A percentile compares a stretch with the other conserved stretches of the same genome.
These are phyloP conservation scores for Linum lewisii DNA, from an alignment of 345 rosid genomes.

Conservation along the genomic window DNA sequence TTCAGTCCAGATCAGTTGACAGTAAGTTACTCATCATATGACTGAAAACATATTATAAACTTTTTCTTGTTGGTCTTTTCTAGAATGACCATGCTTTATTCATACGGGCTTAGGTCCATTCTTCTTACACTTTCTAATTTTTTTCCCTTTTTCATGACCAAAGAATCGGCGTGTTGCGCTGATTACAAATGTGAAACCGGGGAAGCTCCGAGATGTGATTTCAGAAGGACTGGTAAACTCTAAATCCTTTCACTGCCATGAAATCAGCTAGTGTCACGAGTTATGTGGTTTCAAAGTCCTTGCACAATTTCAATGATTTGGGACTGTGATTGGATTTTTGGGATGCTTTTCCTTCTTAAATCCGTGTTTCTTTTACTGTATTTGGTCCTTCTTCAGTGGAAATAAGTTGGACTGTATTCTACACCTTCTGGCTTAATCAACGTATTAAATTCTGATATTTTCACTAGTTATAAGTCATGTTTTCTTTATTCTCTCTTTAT, in stretches of 20 bases:
- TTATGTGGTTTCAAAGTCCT: background rate
- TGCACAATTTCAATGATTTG: background rate
- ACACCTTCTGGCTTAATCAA: too few relatives aligned
- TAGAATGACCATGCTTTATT: too few relatives aligned
- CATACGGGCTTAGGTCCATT: conserved; percentile 3
- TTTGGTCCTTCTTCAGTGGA: too few relatives aligned
- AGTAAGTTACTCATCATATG: conserved; percentile 33
- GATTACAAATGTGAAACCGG: conserved; percentile 95
- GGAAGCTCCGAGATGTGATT: conserved; percentile 86
- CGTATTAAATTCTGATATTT: too few relatives aligned
- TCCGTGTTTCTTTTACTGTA: too few relatives aligned
- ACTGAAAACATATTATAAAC: background rate
- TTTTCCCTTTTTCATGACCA: conserved; percentile 19
- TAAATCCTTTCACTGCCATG: conserved; percentile 7
- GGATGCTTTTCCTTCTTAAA: background rate
- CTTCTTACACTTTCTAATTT: conserved; percentile 12
- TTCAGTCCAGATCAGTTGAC: conserved; percentile 68
- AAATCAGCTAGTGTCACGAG: background rate
- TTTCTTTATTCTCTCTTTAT: too few relatives aligned
- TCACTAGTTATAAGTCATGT: too few relatives aligned
- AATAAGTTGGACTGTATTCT: too few relatives aligned
- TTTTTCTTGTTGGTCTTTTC: too few relatives aligned
- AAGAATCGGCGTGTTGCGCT: conserved; percentile 73
- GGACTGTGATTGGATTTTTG: background rate
- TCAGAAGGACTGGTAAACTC: conserved; percentile 88